phyloP scores from a whole-genome alignment of 345 rosid species.

The Firmiana major region DNA sequence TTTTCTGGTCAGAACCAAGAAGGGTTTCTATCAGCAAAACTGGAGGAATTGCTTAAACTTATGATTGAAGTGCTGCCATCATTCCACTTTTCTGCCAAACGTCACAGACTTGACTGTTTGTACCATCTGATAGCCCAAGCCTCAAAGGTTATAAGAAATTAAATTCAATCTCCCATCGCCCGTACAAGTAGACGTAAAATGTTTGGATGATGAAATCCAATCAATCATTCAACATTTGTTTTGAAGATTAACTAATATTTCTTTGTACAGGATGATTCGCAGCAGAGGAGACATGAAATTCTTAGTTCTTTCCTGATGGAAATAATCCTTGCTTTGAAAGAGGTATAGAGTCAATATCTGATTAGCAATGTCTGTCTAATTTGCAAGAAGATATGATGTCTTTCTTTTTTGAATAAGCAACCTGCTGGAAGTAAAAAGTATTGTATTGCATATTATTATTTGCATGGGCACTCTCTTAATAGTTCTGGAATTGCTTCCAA shows the following conservation, averaged over 20 bases:
- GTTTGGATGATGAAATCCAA: background rate
- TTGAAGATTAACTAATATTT: background rate
- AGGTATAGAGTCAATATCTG: slow-evolving; percentile 42
- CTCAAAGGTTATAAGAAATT: slow-evolving; percentile 44
- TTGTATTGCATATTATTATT: background rate
- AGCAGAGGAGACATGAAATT: slow-evolving; percentile 44
- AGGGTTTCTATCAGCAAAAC: slow-evolving; percentile 49
- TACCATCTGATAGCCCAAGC: slow-evolving; percentile 63
- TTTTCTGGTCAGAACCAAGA: slow-evolving; percentile 47
- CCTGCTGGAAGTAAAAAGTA: background rate
- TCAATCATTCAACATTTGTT: slow-evolving; percentile 3
- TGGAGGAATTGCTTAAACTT: slow-evolving; percentile 60
- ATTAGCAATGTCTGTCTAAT: background rate
- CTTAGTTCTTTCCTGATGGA: slow-evolving; percentile 80
- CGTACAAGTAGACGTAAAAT: background rate
- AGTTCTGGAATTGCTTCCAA: background rate
- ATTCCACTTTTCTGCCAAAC: slow-evolving; percentile 91
- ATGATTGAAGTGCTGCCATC: slow-evolving; percentile 66
- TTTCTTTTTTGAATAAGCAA: no score
- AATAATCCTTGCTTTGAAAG: slow-evolving; percentile 84
- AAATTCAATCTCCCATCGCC: slow-evolving; percentile 10
- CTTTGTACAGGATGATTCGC: slow-evolving; percentile 53
- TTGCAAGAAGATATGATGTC: background rate
- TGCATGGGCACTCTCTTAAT: background rate
- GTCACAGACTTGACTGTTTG: slow-evolving; percentile 87